Percentiles rank a stretch among this genome's conserved stretches.
Evolutionary conservation across 2,329 filamentous ascomycete genomes (phyloP).

Genomic region (Raffaelea arxii): DNA sequence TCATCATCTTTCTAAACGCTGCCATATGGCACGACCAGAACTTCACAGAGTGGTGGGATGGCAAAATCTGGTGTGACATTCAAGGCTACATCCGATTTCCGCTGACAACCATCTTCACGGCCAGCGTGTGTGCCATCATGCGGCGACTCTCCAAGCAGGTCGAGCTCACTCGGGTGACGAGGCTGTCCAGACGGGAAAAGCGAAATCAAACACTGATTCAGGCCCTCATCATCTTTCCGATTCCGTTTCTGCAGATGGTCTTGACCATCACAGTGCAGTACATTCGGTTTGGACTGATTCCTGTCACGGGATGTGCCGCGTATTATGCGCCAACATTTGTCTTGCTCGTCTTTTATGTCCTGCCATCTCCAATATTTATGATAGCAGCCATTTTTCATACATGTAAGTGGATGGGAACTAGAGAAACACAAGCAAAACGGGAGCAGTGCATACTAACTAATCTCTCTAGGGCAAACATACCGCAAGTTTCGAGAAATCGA

Average conservation of each 20-base stretch:
- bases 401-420: conserved; percentile 10
- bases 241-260: conserved; percentile 38
- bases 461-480: conserved; percentile 32
- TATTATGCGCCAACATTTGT: conserved; percentile 35
- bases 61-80: conserved; percentile 44
- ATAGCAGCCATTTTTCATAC: conserved; percentile 36
- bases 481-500: conserved; percentile 37
- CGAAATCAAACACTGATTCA: conserved; percentile 34
- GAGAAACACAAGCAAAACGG: too few relatives aligned
- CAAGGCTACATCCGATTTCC: conserved; percentile 27
- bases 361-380: conserved; percentile 34
- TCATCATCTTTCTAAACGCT: conserved; percentile 37
- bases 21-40: conserved; percentile 45
- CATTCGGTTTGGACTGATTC: conserved; percentile 39
- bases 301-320: conserved; percentile 40
- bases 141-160: conserved; percentile 42
- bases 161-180: conserved; percentile 30
- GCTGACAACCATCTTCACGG: conserved; percentile 33
- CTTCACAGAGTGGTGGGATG: conserved; percentile 39
- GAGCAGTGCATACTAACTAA: too few relatives aligned
- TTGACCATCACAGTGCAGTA: conserved; percentile 37
- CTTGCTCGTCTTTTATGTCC: conserved; percentile 36
- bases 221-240: conserved; percentile 43
- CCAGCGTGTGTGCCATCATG: conserved; percentile 45
- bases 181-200: conserved; percentile 30